These are phyloP conservation scores for Phytophthora melonis DNA, from an alignment of 352 stramenopile genomes.

Conservation along the genomic window DNA sequence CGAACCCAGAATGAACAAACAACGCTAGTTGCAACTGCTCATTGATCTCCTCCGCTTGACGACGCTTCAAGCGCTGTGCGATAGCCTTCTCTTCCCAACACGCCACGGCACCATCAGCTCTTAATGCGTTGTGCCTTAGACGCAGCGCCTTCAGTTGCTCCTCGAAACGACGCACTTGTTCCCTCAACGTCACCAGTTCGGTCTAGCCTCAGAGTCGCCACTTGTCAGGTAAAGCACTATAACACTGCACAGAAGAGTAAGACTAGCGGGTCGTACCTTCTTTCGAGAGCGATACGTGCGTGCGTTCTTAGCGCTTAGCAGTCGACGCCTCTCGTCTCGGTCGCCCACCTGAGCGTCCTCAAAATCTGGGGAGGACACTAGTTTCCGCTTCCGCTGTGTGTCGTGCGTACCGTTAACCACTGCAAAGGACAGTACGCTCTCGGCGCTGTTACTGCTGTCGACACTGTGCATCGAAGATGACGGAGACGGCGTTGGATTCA, in stretches of 20 bases:
- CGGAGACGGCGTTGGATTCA: slow-evolving; percentile 1
- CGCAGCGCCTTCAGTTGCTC: slow-evolving; percentile 34
- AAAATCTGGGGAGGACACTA: background rate
- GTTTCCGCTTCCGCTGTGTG: slow-evolving; percentile 5
- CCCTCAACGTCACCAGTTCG: slow-evolving; percentile 29
- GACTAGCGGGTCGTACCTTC: slow-evolving; percentile 29
- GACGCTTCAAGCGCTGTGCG: slow-evolving; percentile 29
- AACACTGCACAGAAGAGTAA: background rate
- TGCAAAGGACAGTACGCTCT: background rate
- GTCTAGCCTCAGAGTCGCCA: slow-evolving; percentile 9
- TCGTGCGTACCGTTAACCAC: background rate
- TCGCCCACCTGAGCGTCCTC: slow-evolving; percentile 10
- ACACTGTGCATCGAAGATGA: slow-evolving; percentile 12
- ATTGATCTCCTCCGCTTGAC: slow-evolving; percentile 27
- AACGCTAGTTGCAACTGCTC: slow-evolving; percentile 39
- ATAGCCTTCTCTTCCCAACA: slow-evolving; percentile 44
- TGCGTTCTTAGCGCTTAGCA: slow-evolving; percentile 49
- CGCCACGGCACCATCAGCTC: slow-evolving; percentile 27
- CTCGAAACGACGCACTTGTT: slow-evolving; percentile 32
- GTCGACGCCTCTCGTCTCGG: slow-evolving; percentile 39
- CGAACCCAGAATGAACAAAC: slow-evolving; percentile 17
- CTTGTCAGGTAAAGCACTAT: background rate
- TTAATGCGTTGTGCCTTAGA: slow-evolving; percentile 21
- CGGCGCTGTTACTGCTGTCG: background rate
- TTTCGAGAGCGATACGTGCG: slow-evolving; percentile 53